Conservation (phyloP, 2,329 filamentous ascomycete genomes). For the Plectosphaerella plurivora region DNA sequence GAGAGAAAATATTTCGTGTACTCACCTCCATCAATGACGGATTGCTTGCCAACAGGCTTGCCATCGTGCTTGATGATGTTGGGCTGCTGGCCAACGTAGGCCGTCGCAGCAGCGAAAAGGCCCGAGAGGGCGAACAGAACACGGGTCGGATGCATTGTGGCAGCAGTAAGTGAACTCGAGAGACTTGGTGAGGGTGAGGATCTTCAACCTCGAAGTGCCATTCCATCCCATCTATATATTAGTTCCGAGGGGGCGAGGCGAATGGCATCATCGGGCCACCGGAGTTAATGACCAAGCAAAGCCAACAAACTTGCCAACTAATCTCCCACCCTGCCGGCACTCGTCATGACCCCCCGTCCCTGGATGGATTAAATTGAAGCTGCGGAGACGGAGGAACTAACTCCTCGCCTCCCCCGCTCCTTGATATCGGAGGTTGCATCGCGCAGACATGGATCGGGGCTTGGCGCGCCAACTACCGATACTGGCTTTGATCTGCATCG, state of each 20-base stretch:
- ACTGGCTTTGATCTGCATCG: neutral
- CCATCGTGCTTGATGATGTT: neutral
- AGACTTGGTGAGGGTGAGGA: too few relatives aligned
- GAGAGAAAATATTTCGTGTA: too few relatives aligned
- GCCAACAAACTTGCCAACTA: neutral
- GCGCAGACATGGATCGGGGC: neutral
- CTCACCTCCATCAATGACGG: neutral
- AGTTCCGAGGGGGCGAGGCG: neutral
- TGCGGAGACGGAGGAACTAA: neutral
- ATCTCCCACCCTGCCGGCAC: neutral
- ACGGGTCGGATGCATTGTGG: neutral
- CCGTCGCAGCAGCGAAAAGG: neutral
- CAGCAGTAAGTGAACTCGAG: too few relatives aligned
- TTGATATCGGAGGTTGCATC: neutral
- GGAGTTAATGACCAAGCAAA: neutral
- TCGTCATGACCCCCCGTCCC: neutral
- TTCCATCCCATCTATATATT: neutral
- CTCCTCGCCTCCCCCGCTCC: neutral
- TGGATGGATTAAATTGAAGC: neutral
- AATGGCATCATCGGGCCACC: neutral
- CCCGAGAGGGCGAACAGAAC: neutral
- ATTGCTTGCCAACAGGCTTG: neutral
- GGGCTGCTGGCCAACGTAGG: neutral
- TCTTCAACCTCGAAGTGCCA: too few relatives aligned
- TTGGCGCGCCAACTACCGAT: neutral